A percentile compares a stretch with the other conserved stretches of the same genome.
Evolutionary conservation across 495 filamentous ascomycete genomes (phyloP).

Genomic region (Daldinia caldariorum): DNA sequence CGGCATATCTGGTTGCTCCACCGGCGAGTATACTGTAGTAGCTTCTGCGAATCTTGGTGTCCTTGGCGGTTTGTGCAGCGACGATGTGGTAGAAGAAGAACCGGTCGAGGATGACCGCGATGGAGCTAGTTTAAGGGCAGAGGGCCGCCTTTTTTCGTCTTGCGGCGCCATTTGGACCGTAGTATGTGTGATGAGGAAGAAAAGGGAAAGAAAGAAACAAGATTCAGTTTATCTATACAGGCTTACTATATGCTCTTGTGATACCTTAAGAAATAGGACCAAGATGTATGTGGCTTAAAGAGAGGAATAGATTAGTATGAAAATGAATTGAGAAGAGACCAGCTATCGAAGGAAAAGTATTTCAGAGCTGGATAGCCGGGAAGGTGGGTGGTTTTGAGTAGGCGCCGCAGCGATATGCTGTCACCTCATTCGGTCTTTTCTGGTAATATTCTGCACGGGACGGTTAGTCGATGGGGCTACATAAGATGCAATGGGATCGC

Average conservation of each 20-base stretch:
- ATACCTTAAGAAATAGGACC: constrained; percentile 34
- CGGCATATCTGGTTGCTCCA: constrained; percentile 69
- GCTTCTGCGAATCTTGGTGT: constrained; percentile 92
- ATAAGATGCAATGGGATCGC: constrained; percentile 48
- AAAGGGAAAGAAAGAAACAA: constrained; percentile 49
- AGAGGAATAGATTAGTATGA: constrained; percentile 47
- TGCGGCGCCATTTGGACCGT: constrained; percentile 44
- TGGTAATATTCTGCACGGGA: constrained; percentile 54
- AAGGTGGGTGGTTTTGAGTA: constrained; percentile 63
- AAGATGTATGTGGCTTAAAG: constrained; percentile 40
- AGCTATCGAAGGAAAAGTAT: constrained; percentile 60
- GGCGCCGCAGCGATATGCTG: constrained; percentile 53
- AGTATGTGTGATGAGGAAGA: constrained; percentile 25
- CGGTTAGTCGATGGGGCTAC: constrained; percentile 46
- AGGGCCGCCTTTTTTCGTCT: constrained; percentile 63
- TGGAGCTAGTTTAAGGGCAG: constrained; percentile 59
- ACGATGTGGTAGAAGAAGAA: constrained; percentile 63
- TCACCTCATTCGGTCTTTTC: constrained; percentile 49
- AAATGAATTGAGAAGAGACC: constrained; percentile 60
- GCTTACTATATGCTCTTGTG: constrained; percentile 36
- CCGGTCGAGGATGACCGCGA: constrained; percentile 58
- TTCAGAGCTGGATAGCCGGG: constrained; percentile 48
- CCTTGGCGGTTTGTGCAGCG: constrained; percentile 75
- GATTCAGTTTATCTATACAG: constrained; percentile 43
- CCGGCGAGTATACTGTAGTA: constrained; percentile 85